A percentile compares a stretch with the other conserved stretches of the same genome.
Conservation (phyloP, 139 green algal genomes). For the Pedinophyceae sp. region DNA sequence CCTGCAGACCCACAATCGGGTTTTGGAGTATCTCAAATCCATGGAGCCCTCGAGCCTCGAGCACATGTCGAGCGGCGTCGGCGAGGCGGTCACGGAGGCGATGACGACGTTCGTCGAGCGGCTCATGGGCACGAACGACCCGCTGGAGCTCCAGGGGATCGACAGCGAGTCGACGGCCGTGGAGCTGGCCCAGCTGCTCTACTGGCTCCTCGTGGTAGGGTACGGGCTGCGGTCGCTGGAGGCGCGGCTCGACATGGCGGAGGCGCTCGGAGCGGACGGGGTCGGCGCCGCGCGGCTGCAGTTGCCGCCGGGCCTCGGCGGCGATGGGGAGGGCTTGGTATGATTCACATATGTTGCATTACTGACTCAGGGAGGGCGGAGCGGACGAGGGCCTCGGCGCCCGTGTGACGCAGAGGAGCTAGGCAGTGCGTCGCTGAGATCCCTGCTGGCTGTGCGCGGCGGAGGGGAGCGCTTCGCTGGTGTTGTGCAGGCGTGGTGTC, state of each 20-base stretch:
- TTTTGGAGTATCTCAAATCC: conserved; percentile 61
- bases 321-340: neutral
- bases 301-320: neutral
- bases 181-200: conserved; percentile 56
- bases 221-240: conserved; percentile 60
- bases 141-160: conserved; percentile 1
- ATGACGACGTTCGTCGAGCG: conserved; percentile 70
- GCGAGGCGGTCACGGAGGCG: conserved; percentile 54
- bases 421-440: too few relatives aligned
- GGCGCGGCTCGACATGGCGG: conserved; percentile 20
- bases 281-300: neutral
- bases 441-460: too few relatives aligned
- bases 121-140: conserved; percentile 33
- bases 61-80: conserved; percentile 23
- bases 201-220: conserved; percentile 56
- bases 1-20: too few relatives aligned
- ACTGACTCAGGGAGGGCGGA: too few relatives aligned
- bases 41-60: conserved; percentile 30
- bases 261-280: too few relatives aligned
- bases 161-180: conserved; percentile 3
- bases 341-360: too few relatives aligned
- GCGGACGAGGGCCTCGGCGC: too few relatives aligned
- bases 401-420: too few relatives aligned
- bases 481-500: too few relatives aligned
- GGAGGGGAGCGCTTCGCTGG: too few relatives aligned